Conservation (phyloP, 2,329 filamentous ascomycete species). For the Talaromyces sp. region DNA sequence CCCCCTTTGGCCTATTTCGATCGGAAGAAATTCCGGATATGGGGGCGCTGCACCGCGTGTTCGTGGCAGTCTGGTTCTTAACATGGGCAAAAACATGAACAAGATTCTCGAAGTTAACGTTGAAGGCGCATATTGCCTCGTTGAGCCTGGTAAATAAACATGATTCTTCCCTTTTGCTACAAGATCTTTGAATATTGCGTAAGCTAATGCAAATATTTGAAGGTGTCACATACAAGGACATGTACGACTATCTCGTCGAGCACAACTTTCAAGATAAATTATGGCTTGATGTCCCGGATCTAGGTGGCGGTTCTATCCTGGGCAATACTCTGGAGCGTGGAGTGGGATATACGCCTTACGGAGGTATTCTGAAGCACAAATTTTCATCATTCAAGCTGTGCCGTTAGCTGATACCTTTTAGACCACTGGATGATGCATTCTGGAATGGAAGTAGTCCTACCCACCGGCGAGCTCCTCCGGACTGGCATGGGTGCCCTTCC, state of each 20-base stretch:
- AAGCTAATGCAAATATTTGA: too few species aligned
- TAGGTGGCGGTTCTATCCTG: constrained; percentile 47
- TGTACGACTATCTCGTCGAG: neutral
- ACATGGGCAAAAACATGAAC: constrained; percentile 32
- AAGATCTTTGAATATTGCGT: too few species aligned
- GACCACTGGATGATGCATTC: constrained; percentile 42
- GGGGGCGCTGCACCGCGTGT: constrained; percentile 44
- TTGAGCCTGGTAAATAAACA: constrained; percentile 28
- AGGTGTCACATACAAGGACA: constrained; percentile 26
- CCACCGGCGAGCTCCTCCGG: constrained; percentile 31
- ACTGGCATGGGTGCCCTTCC: constrained; percentile 35
- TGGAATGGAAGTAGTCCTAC: constrained; percentile 39
- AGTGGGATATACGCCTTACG: constrained; percentile 24
- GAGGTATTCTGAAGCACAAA: constrained; percentile 5
- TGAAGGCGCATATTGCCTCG: constrained; percentile 24
- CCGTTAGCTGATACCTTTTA: too few species aligned
- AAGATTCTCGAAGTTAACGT: constrained; percentile 26
- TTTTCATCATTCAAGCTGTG: too few species aligned
- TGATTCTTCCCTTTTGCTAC: too few species aligned
- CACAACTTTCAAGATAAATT: constrained; percentile 26
- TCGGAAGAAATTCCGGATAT: constrained; percentile 25
- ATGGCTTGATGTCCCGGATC: constrained; percentile 45
- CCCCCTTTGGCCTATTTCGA: constrained; percentile 4
- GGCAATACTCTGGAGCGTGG: constrained; percentile 43
- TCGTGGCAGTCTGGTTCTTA: constrained; percentile 39